phyloP scores from a whole-genome alignment of 2,329 filamentous ascomycete genomes.

The Nakataea oryzae region DNA sequence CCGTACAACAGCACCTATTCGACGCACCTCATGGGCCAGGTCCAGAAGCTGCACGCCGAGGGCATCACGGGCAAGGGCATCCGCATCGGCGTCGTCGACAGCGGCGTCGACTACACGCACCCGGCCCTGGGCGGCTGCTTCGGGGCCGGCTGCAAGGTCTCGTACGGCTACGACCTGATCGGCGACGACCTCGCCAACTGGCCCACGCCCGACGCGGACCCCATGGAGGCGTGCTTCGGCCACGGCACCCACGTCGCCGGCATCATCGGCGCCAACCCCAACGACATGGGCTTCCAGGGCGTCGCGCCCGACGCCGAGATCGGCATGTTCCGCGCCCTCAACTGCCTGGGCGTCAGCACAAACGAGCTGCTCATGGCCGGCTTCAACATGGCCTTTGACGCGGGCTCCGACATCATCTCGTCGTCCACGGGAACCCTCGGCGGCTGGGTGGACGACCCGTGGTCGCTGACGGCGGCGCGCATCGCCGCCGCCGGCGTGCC shows the following conservation, averaged over 20 bases:
- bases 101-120: slow-evolving; percentile 35
- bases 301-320: slow-evolving; percentile 29
- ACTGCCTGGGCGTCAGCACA: slow-evolving; percentile 19
- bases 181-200: slow-evolving; percentile 22
- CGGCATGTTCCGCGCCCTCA: slow-evolving; percentile 27
- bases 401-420: slow-evolving; percentile 30
- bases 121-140: slow-evolving; percentile 42
- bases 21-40: slow-evolving; percentile 21
- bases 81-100: slow-evolving; percentile 30
- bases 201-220: slow-evolving; percentile 27
- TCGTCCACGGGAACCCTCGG: background rate
- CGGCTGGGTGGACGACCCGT: slow-evolving; percentile 1
- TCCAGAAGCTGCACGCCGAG: slow-evolving; percentile 27
- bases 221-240: slow-evolving; percentile 23
- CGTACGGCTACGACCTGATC: slow-evolving; percentile 34
- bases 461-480: slow-evolving; percentile 12
- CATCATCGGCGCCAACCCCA: slow-evolving; percentile 31
- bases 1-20: slow-evolving; percentile 2
- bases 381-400: slow-evolving; percentile 30
- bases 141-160: slow-evolving; percentile 35
- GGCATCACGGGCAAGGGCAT: slow-evolving; percentile 34
- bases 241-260: slow-evolving; percentile 36
- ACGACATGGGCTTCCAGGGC: slow-evolving; percentile 22
- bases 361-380: slow-evolving; percentile 30
- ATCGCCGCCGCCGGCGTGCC: slow-evolving; percentile 28